These are phyloP conservation scores for Vanilla planifolia DNA, from an alignment of 106 monocot genomes.

Conservation along the genomic window DNA sequence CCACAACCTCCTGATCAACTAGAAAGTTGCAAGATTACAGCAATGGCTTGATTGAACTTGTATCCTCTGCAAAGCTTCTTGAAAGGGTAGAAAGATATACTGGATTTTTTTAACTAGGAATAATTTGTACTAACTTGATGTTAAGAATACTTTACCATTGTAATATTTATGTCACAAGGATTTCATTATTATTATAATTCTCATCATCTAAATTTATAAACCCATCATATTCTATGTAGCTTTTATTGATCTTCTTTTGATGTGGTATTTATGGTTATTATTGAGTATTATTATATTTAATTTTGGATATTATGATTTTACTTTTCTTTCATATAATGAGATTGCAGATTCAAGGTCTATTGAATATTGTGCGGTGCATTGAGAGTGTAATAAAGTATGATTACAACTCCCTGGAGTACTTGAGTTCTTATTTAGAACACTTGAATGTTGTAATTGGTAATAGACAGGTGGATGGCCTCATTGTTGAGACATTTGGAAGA, in stretches of 20 bases:
- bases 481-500: slow-evolving; percentile 94
- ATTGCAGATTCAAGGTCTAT: slow-evolving; percentile 66
- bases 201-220: too few species aligned
- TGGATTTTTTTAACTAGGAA: too few species aligned
- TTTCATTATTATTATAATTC: not conserved
- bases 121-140: not conserved
- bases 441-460: slow-evolving; percentile 63
- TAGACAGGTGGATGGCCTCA: slow-evolving; percentile 81
- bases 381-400: slow-evolving; percentile 33
- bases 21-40: too few species aligned
- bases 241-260: slow-evolving; percentile 5
- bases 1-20: too few species aligned
- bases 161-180: not conserved
- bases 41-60: too few species aligned
- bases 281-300: too few species aligned
- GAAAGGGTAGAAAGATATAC: too few species aligned
- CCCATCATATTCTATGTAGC: too few species aligned
- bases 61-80: too few species aligned
- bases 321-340: not conserved
- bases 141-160: not conserved
- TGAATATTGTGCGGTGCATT: slow-evolving; percentile 57
- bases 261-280: not conserved
- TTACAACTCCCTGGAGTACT: slow-evolving; percentile 63
- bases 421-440: slow-evolving; percentile 69
- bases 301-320: too few species aligned